Base-by-base conservation (phyloP, 805 yeast species). In the Yueomyces sinensis region DNA sequence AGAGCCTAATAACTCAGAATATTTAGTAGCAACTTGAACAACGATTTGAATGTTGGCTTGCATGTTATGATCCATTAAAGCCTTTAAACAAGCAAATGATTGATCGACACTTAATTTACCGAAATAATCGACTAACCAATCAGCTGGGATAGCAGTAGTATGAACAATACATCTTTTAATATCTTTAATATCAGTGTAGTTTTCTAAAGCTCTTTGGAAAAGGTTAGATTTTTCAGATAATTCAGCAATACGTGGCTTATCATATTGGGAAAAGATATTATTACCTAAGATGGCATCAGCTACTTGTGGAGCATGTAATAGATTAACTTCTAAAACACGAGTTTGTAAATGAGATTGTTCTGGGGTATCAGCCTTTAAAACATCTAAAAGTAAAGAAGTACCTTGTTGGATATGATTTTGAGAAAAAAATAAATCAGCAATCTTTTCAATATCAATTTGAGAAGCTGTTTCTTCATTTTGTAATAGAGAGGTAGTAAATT, bases 221-320 rank as follows among this genome's bases (percentile, higher is more conserved):
- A 91, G 69, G 15, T 96, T 97, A n/a, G 95, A 89, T 62, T 84
- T 84, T 63, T 91, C 99, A 59, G 95, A 76, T 45, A 93, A 70
- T 39, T 76, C 71, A 17, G 97, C 98, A 54, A 91, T 78, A 27
- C 93, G 79, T 48, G 93, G 86, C 49, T 83, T 81, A 59, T 91
- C 98, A 59, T 83, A 91, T 56, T 87, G 95, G 45, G 87, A 75
- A 65, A 93, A 91, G 83, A 91, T 89, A 40, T 78, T 76, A 60
- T 89, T 91, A 40, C 96, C 95, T 50, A 91, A 69, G 45, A 91
- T 91, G 16, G 99, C 99, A 61, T 91, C 98, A 30, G 98, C 99
- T 37, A 91, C 99, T 68, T 91, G 98, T 34, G 99, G 99, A 14
- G 98, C 98, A 57, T 87, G 93, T 54, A 83, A 59, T 56, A 91